Evolutionary conservation across 2,329 filamentous ascomycete genomes (phyloP), one percentile per base, ranked within the genome.

Genomic region (Cladorrhinum sp.): DNA sequence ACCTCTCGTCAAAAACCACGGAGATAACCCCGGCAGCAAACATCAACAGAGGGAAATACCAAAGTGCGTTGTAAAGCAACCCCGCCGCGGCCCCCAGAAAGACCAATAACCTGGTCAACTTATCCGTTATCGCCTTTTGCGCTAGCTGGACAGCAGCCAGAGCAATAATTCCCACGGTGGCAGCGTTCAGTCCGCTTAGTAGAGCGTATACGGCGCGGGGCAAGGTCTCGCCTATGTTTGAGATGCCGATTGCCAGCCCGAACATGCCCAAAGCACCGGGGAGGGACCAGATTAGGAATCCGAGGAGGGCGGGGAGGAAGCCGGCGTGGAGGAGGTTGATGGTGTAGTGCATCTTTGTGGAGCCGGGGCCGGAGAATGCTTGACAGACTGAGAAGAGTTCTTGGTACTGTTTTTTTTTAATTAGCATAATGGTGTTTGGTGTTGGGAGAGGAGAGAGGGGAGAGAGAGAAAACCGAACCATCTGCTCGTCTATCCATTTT

Each of bases 261-360:
- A 83, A 90, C 86, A 91, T 91, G 23, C 83, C 88, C 3, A 90
- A 66, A 0, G 87, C 89, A 1, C 87, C 88, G 0, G 89, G 89
- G 0, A 92, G 74, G 84, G 81, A 84, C 87, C 88, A 91, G 1
- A 89, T 69, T 0, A 87, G 62, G 63, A 91, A 88, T 0, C 77
- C 80, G 1, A 88, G 64, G 1, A 89, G 6, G 0, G 86, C 88
- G 0, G 81, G 75, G 1, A 82, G 57, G 3, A 87, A 75, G 0
- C 87, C 87, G 10, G 80, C 81, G 62, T 85, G 86, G 9, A 90
- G 80, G 18, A 89, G 72, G 38, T 85, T 84, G 45, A 91, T 84
- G 61, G 83, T 88, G 62, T 89, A 91, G 0, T 84, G 70, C 83
- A 91, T 88, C 69, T 91, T 91, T 1, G 88, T 91, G 63, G 84